These are phyloP conservation scores for Macadamia integrifolia DNA, from an alignment of 164 flowering plant genomes.

Conservation along the genomic window DNA sequence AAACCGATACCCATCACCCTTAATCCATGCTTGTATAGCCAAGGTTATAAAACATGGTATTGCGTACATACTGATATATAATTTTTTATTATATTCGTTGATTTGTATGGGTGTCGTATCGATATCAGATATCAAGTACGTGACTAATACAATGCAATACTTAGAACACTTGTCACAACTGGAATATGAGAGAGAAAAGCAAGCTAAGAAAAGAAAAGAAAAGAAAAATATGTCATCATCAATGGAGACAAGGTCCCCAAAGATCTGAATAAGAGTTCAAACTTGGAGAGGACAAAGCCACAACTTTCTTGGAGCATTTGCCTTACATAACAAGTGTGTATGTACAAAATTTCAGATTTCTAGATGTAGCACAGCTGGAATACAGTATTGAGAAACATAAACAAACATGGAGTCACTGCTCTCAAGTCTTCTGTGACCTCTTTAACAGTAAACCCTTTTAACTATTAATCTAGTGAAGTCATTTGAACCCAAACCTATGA, in stretches of 20 bases:
- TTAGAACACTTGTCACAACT: not conserved
- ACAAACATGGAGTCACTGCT: not conserved
- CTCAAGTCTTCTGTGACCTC: not conserved
- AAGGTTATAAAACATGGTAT: no score
- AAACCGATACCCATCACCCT: no score
- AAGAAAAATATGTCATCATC: conserved; percentile 5
- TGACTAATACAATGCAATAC: not conserved
- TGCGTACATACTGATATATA: no score
- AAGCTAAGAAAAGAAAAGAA: not conserved
- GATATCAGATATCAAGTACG: no score
- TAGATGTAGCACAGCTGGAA: conserved; percentile 5
- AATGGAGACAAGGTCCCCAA: conserved; percentile 7
- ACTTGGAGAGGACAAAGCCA: not conserved
- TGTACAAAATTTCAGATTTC: not conserved
- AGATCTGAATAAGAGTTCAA: conserved; percentile 2
- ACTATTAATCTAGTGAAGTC: not conserved
- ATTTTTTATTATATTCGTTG: no score
- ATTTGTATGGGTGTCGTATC: no score
- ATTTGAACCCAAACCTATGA: not conserved
- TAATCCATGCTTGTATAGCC: no score
- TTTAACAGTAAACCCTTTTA: not conserved
- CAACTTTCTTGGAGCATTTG: conserved; percentile 3
- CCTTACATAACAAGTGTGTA: conserved; percentile 3
- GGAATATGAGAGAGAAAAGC: not conserved
- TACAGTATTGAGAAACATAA: not conserved